phyloP scores from a whole-genome alignment of 495 filamentous ascomycete species.

The Pseudevernia furfuracea region DNA sequence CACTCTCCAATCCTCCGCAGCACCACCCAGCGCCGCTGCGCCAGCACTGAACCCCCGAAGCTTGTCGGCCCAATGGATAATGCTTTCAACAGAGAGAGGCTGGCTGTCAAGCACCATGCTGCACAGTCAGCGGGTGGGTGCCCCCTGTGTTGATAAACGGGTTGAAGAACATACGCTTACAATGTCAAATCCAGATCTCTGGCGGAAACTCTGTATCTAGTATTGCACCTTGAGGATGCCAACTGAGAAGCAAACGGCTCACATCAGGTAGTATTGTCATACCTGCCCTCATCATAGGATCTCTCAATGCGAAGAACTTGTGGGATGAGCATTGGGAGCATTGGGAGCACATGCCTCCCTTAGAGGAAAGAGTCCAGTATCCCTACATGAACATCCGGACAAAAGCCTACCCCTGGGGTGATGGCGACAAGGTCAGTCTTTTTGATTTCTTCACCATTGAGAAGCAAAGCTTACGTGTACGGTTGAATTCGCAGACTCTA shows the following conservation, averaged over 20 bases:
- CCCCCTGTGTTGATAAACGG: background rate
- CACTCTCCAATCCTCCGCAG: conserved; percentile 50
- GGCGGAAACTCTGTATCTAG: conserved; percentile 91
- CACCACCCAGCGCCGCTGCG: conserved; percentile 59
- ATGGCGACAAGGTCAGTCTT: conserved; percentile 78
- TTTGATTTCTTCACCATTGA: background rate
- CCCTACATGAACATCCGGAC: conserved; percentile 87
- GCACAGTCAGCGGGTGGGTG: conserved; percentile 61
- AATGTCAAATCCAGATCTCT: conserved; percentile 55
- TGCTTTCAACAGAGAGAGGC: conserved; percentile 78
- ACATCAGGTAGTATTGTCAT: conserved; percentile 49
- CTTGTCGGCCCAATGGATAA: conserved; percentile 60
- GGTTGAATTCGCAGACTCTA: conserved; percentile 38
- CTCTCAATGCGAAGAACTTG: conserved; percentile 74
- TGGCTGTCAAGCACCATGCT: conserved; percentile 79
- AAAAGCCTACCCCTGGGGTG: conserved; percentile 85
- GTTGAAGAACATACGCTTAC: background rate
- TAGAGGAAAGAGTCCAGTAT: conserved; percentile 85
- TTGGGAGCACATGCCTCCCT: conserved; percentile 73
- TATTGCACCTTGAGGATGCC: conserved; percentile 35
- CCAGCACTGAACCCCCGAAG: conserved; percentile 44
- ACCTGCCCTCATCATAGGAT: conserved; percentile 60
- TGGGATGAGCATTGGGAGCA: conserved; percentile 97
- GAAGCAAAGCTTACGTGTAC: background rate
- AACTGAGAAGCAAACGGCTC: conserved; percentile 1